These are phyloP conservation scores for Nemania sp. DNA, from an alignment of 2,329 filamentous ascomycete genomes.

Conservation along the genomic window DNA sequence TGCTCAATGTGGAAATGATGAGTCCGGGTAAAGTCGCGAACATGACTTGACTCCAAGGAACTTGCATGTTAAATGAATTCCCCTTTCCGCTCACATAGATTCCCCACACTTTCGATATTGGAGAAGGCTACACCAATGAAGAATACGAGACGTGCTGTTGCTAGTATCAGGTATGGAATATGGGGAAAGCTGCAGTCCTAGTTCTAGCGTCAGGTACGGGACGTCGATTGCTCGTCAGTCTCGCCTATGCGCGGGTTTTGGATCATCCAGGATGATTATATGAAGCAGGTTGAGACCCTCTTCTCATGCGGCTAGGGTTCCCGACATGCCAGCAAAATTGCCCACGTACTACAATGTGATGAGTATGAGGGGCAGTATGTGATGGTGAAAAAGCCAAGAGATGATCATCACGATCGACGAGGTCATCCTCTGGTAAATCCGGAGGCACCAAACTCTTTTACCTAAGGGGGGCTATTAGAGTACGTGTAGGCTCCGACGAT, in stretches of 20 bases:
- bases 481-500: background rate
- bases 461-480: conserved; percentile 3
- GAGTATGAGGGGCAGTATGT: background rate
- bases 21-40: conserved; percentile 28
- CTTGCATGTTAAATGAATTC: conserved; percentile 18
- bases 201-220: background rate
- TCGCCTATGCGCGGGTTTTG: background rate
- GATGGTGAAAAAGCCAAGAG: conserved; percentile 6
- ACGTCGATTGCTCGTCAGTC: conserved; percentile 2
- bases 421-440: conserved; percentile 14
- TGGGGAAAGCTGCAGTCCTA: background rate
- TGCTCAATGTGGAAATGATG: conserved; percentile 25
- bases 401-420: conserved; percentile 18
- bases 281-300: background rate
- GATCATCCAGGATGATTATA: background rate
- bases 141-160: conserved; percentile 4
- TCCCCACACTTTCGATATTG: conserved; percentile 22
- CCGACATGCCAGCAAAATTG: conserved; percentile 7
- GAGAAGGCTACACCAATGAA: conserved; percentile 15
- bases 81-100: conserved; percentile 4
- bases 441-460: conserved; percentile 17
- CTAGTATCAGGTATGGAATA: conserved; percentile 12
- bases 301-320: conserved; percentile 1
- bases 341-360: background rate
- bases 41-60: conserved; percentile 18